Base-by-base conservation (phyloP, 495 filamentous ascomycete species). In the Penicillium silybi region DNA sequence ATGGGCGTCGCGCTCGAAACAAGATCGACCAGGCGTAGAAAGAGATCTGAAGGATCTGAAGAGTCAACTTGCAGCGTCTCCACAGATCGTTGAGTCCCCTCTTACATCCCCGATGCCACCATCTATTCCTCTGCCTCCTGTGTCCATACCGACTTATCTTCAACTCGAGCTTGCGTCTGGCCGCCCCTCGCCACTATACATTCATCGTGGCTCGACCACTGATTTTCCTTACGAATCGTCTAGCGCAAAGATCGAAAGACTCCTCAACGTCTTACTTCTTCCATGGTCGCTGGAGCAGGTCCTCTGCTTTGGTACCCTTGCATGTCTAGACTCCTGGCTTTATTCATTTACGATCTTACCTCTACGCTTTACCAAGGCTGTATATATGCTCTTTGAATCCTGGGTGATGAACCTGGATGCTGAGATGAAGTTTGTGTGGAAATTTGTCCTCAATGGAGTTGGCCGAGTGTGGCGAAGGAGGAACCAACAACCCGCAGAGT, bases 241-340 rank as follows among this genome's bases (percentile, higher is more conserved):
- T n/a, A 85, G 85, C n/a, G 79, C 96, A 58, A 97, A 96, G 61
- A 85, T 97, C 47, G 91, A 97, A 63, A 83, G 93, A 41, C 76
- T 99, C n/a, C 74, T 86, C 50, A 96, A 97, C 64, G 92, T 96
- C 65, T 71, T 97, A 7, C 69, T 89, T 17, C 74, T 97, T 5
- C 90, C 92, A 7, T 82, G 80, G 7, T 85, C 84, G 45, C 73
- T 99, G n/a, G 93, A 99, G 69, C 81, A 85, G 48, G 81, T 90
- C 1, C 77, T 99, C 17, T 83, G 81, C 58, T 97, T 99, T 72
- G 93, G 93, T 6, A 82, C 86, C 9, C 62, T 97, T 19, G 89
- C 92, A 25, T 97, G 93, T 67, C 74, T 97, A 26, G 93, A 99
- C 72, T 86, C 91, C n/a, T 99, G 92, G 93, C 78, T 97, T 4